phyloP scores from a whole-genome alignment of 192 early-diverging fungal genomes.

The Phlyctochytrium bullatum region DNA sequence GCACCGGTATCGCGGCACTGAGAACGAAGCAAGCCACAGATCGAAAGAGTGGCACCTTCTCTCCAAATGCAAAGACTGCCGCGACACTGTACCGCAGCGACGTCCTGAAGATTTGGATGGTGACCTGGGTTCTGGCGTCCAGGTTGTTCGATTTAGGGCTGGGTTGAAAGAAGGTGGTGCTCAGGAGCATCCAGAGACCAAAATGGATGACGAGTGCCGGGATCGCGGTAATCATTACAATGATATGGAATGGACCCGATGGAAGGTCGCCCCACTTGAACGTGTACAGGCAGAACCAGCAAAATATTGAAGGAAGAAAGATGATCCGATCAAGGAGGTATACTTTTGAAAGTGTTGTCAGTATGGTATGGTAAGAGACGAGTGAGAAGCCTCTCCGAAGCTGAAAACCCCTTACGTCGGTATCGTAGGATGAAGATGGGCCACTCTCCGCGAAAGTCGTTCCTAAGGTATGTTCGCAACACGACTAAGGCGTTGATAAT shows the following conservation, averaged over 20 bases:
- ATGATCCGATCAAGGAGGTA: slow-evolving; percentile 8
- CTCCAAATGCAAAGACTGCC: slow-evolving; percentile 17
- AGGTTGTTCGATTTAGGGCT: slow-evolving; percentile 17
- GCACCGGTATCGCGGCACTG: slow-evolving; percentile 11
- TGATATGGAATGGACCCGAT: slow-evolving; percentile 1
- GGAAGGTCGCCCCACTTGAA: slow-evolving; percentile 9
- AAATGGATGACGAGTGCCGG: slow-evolving; percentile 4
- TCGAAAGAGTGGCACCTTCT: not conserved
- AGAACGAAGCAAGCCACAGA: slow-evolving; percentile 8
- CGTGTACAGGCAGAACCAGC: slow-evolving; percentile 12
- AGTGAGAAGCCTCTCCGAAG: not conserved
- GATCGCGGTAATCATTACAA: slow-evolving; percentile 9
- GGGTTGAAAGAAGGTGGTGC: slow-evolving; percentile 26
- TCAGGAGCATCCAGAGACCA: slow-evolving; percentile 22
- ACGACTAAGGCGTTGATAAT: slow-evolving; percentile 23
- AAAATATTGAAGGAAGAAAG: slow-evolving; percentile 22
- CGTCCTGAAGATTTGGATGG: slow-evolving; percentile 11
- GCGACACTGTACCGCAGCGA: slow-evolving; percentile 7
- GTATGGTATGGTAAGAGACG: not conserved
- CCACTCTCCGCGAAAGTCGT: slow-evolving; percentile 27
- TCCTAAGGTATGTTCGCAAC: slow-evolving; percentile 14
- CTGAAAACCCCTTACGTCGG: not conserved
- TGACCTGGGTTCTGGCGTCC: slow-evolving; percentile 8
- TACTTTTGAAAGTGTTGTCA: not conserved
- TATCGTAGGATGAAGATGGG: slow-evolving; percentile 16